These are phyloP conservation scores for Psilocybe azurescens DNA, from an alignment of 768 basidiomycete genomes.

Conservation along the genomic window DNA sequence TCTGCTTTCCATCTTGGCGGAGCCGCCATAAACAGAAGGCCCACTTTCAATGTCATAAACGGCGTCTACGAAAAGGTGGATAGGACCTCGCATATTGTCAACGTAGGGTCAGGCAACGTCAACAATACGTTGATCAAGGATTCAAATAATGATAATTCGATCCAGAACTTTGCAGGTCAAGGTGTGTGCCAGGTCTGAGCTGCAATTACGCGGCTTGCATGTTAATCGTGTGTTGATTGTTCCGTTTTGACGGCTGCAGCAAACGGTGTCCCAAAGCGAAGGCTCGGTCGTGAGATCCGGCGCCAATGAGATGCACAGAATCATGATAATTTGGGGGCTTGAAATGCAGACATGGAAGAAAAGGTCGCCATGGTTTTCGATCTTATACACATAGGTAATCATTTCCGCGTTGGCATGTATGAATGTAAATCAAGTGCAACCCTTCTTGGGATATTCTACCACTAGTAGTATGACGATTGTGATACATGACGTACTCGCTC, in stretches of 20 bases:
- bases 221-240: too few species aligned
- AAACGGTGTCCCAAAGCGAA: neutral
- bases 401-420: too few species aligned
- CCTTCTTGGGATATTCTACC: too few species aligned
- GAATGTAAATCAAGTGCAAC: too few species aligned
- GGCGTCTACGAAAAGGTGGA: conserved; percentile 14
- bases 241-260: neutral
- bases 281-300: neutral
- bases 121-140: conserved; percentile 16
- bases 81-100: conserved; percentile 9
- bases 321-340: too few species aligned
- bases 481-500: too few species aligned
- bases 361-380: too few species aligned
- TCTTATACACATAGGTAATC: too few species aligned
- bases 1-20: neutral
- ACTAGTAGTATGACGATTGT: too few species aligned
- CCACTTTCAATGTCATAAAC: conserved; percentile 7
- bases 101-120: conserved; percentile 20
- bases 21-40: neutral
- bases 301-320: neutral
- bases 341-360: too few species aligned
- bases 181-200: neutral
- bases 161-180: neutral
- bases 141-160: conserved; percentile 26
- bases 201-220: too few species aligned